Percentiles rank a stretch among this genome's conserved stretches.
Conservation (phyloP, 140 eudicot species). For the Senecio squalidus region DNA sequence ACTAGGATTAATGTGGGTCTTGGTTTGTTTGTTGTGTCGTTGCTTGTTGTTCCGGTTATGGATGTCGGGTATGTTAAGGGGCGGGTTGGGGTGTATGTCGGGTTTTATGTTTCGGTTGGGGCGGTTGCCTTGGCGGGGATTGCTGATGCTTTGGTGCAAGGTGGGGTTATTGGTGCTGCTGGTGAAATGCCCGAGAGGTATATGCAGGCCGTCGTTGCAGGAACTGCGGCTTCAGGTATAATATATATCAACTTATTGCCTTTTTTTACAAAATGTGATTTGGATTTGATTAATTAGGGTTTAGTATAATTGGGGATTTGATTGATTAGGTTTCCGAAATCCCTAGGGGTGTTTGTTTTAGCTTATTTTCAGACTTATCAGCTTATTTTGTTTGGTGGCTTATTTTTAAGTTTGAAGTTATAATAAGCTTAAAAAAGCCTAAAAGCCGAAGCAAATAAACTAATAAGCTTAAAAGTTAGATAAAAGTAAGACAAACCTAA, state of each 20-base stretch:
- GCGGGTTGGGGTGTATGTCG: conserved; percentile 49
- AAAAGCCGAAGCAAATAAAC: no score
- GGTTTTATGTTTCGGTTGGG: conserved; percentile 62
- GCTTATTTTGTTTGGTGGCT: no score
- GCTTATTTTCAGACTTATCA: no score
- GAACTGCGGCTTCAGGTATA: conserved; percentile 91
- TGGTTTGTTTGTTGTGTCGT: conserved; percentile 49
- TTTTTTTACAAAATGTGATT: no score
- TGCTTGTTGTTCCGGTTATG: conserved; percentile 70
- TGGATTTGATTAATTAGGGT: no score
- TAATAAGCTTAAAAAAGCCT: no score
- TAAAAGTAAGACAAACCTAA: no score
- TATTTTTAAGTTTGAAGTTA: no score
- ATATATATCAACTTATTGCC: neutral
- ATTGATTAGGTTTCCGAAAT: no score
- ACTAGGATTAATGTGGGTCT: conserved; percentile 79
- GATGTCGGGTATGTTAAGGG: conserved; percentile 66
- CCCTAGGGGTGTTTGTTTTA: no score
- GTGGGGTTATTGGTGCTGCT: conserved; percentile 77
- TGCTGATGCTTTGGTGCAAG: conserved; percentile 85
- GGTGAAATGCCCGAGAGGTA: conserved; percentile 95
- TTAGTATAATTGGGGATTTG: neutral
- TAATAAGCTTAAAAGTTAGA: no score
- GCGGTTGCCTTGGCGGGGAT: conserved; percentile 55
- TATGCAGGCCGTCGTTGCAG: conserved; percentile 93